Percentiles rank a stretch among this genome's conserved stretches.
phyloP scores from a whole-genome alignment of 2,329 filamentous ascomycete species.

The Cladophialophora chaetospira region DNA sequence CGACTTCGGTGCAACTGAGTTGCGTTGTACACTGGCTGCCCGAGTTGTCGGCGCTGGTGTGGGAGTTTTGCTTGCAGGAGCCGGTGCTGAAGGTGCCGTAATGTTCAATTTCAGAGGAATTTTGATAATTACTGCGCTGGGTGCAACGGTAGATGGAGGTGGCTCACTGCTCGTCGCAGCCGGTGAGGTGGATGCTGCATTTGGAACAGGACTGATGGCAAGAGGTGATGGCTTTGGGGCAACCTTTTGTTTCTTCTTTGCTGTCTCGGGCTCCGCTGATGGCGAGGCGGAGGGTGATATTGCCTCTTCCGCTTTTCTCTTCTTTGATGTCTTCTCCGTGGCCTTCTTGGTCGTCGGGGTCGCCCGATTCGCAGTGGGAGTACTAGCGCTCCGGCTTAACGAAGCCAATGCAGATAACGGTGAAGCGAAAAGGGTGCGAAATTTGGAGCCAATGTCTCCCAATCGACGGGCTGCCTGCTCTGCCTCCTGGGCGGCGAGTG shows the following conservation, averaged over 20 bases:
- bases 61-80: constrained; percentile 17
- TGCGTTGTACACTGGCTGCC: constrained; percentile 27
- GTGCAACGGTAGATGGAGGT: constrained; percentile 4
- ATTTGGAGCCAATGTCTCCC: constrained; percentile 41
- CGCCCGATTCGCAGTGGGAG: constrained; percentile 29
- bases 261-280: constrained; percentile 34
- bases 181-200: constrained; percentile 44
- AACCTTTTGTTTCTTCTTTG: constrained; percentile 42
- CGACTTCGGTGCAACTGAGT: constrained; percentile 30
- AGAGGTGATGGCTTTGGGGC: constrained; percentile 37
- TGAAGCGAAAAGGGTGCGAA: constrained; percentile 40
- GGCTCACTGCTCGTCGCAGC: constrained; percentile 37
- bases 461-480: constrained; percentile 43
- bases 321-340: constrained; percentile 42
- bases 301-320: constrained; percentile 59
- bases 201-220: constrained; percentile 42
- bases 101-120: constrained; percentile 34
- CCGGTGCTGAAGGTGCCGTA: constrained; percentile 14
- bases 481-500: constrained; percentile 43
- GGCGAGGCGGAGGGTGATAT: constrained; percentile 37
- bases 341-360: constrained; percentile 32
- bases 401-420: constrained; percentile 34
- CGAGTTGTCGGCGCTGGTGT: constrained; percentile 26
- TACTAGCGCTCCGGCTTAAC: constrained; percentile 33
- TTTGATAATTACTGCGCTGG: constrained; percentile 31